Evolutionary conservation across 192 early-diverging fungal species (phyloP), one percentile per base, ranked within the genome.

Genomic region (Pecoramyces ruminantium): DNA sequence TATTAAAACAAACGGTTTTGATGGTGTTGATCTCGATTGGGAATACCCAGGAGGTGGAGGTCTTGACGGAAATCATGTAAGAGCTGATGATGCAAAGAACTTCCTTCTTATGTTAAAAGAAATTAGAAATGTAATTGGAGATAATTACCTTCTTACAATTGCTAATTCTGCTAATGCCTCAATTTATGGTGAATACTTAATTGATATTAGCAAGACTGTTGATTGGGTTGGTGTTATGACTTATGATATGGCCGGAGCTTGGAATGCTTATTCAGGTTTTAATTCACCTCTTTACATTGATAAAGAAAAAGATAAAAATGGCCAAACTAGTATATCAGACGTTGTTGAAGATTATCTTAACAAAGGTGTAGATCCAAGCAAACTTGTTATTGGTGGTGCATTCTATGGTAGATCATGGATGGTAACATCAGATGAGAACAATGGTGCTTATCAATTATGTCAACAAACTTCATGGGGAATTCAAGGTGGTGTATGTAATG

Each of bases 351-450:
- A 89, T 80, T 96, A 93, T 82, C 82, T 95, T 27, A 30, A 77
- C 18, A 85, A 88, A 28, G 96, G 96, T 9, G 92, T 97, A 28
- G 93, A 93, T 2, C 83, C 93, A 0, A 83, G 90, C 40, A 97
- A 98, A 82, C 82, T 99, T 38, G 92, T 96, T 3, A 88, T 98
- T 79, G 98, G 98, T 16, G 91, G 94, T 78, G 95, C 95, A n/a
- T 89, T 95, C 82, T 99, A 97, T 86, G 51, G 51, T 67, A 67
- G 51, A 67, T 67, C 51, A 11, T 67, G 51, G 51, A 67, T 67
- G 25, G 51, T 67, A 11, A 67, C 51, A 4, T 67, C 51, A 5
- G 25, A 27, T 67, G 9, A 25, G 4, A 67, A 67, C 9, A 67
- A 67, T 79, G 27, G 21, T 84, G 18, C 88, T 87, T 38, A 30